phyloP scores from a whole-genome alignment of 179 eudicot species.

The Vitellaria paradoxa region DNA sequence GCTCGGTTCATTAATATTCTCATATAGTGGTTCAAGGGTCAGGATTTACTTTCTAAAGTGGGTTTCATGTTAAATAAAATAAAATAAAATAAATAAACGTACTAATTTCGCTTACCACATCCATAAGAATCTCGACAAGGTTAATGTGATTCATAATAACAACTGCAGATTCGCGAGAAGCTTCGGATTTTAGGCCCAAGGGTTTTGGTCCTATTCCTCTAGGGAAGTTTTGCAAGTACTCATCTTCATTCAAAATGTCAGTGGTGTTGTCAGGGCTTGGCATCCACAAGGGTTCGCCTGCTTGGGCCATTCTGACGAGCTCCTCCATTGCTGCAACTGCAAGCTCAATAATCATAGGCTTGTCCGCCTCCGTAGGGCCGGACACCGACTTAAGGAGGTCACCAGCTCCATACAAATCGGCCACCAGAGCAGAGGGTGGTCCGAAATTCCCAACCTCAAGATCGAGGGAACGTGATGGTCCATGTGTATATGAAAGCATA shows the following conservation, averaged over 20 bases:
- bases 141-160: constrained; percentile 92
- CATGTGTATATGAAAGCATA: constrained; percentile 48
- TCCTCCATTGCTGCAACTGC: constrained; percentile 99
- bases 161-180: constrained; percentile 79
- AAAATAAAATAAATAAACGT: no score
- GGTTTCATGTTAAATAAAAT: no score
- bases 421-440: constrained; percentile 42
- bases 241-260: constrained; percentile 68
- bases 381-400: constrained; percentile 70
- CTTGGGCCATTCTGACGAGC: constrained; percentile 77
- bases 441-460: constrained; percentile 57
- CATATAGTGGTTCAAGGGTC: no score
- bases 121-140: constrained; percentile 94
- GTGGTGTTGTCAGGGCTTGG: constrained; percentile 34
- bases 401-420: constrained; percentile 69
- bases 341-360: constrained; percentile 88
- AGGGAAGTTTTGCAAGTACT: constrained; percentile 70
- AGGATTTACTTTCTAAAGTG: no score
- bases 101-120: constrained; percentile 50
- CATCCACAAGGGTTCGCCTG: constrained; percentile 79
- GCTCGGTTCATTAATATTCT: no score
- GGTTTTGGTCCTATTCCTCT: constrained; percentile 88
- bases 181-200: constrained; percentile 70
- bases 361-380: constrained; percentile 80
- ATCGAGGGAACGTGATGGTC: constrained; percentile 47